A percentile compares a stretch with the other conserved stretches of the same genome.
These are phyloP conservation scores for Emericellopsis cladophorae DNA, from an alignment of 2,329 filamentous ascomycete genomes.

Conservation along the genomic window DNA sequence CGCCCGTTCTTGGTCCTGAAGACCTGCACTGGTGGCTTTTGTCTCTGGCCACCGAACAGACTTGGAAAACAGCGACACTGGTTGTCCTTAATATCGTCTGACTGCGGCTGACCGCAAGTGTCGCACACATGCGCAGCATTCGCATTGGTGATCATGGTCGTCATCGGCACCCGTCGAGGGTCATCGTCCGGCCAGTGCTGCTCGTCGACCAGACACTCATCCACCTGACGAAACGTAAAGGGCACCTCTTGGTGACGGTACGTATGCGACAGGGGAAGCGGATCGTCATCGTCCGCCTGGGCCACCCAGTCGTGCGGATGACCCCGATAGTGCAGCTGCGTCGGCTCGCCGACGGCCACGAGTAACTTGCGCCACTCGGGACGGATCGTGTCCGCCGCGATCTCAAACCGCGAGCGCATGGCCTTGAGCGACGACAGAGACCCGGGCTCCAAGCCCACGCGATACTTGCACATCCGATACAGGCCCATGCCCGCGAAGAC, in stretches of 20 bases:
- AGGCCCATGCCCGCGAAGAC: conserved; percentile 45
- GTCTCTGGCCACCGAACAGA: conserved; percentile 31
- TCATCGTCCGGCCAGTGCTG: conserved; percentile 34
- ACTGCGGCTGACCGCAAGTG: conserved; percentile 33
- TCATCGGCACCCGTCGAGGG: conserved; percentile 26
- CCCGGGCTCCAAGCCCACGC: conserved; percentile 27
- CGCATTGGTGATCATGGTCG: conserved; percentile 10
- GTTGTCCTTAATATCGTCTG: conserved; percentile 33
- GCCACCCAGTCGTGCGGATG: conserved; percentile 41
- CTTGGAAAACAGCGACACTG: conserved; percentile 39
- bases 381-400: conserved; percentile 38
- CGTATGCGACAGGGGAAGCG: conserved; percentile 28
- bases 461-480: conserved; percentile 48
- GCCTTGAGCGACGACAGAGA: conserved; percentile 26
- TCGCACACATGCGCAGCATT: conserved; percentile 17
- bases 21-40: conserved; percentile 32
- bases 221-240: conserved; percentile 34
- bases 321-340: conserved; percentile 25
- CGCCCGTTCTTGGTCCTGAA: conserved; percentile 37
- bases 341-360: conserved; percentile 27
- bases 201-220: conserved; percentile 34
- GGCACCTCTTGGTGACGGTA: conserved; percentile 31
- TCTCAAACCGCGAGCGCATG: conserved; percentile 29
- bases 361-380: conserved; percentile 39
- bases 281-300: conserved; percentile 21